Conservation (phyloP, 192 early-diverging fungal genomes). For the Obelidium mucronatum region DNA sequence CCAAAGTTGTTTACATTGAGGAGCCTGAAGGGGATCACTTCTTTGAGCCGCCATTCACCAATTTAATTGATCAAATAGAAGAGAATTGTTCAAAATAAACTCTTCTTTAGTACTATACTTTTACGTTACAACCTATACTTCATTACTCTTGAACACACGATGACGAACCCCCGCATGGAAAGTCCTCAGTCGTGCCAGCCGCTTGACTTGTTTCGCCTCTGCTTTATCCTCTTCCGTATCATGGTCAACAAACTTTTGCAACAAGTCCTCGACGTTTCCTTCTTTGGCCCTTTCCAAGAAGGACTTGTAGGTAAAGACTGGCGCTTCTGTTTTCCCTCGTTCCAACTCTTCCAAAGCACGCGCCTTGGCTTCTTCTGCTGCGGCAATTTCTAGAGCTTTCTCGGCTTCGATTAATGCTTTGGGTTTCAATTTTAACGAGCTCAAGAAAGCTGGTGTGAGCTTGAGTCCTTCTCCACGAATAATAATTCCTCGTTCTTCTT, state of each 20-base stretch:
- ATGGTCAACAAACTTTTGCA: neutral
- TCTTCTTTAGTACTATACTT: no score
- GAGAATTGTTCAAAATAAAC: no score
- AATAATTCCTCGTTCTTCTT: constrained; percentile 54
- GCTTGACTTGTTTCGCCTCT: constrained; percentile 5
- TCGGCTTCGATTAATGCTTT: constrained; percentile 35
- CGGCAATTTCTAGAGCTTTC: constrained; percentile 10
- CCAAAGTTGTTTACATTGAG: neutral
- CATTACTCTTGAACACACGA: neutral
- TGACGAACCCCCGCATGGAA: constrained; percentile 11
- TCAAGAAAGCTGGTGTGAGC: constrained; percentile 54
- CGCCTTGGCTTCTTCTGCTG: constrained; percentile 6
- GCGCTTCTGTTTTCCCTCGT: neutral
- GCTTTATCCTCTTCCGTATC: neutral
- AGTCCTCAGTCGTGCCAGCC: constrained; percentile 11
- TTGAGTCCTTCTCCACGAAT: constrained; percentile 55
- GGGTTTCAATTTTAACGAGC: constrained; percentile 10
- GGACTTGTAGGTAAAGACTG: constrained; percentile 20
- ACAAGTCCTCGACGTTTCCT: constrained; percentile 1
- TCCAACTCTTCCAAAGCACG: neutral
- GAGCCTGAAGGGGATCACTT: neutral
- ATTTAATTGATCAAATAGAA: neutral
- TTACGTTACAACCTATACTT: no score
- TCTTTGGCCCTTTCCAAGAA: constrained; percentile 28
- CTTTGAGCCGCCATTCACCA: constrained; percentile 12